Conservation (phyloP, 2,329 filamentous ascomycete species). For the Aureobasidium mangrovei region DNA sequence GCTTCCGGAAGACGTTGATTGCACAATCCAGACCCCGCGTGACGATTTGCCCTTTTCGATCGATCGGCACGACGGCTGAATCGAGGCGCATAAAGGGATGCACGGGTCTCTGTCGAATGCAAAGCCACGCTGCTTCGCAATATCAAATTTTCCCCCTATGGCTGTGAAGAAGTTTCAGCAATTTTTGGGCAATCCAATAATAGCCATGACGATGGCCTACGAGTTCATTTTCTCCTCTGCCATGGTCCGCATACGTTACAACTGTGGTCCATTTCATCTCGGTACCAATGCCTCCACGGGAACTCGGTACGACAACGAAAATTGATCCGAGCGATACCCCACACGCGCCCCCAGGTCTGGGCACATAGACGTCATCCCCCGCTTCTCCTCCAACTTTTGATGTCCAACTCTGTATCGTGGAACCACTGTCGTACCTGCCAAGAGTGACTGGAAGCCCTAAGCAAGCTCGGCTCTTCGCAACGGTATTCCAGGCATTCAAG, state of each 20-base stretch:
- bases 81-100: neutral
- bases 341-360: neutral
- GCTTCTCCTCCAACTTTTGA: neutral
- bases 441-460: neutral
- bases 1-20: neutral
- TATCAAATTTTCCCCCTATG: neutral
- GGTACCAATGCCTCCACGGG: too few relatives aligned
- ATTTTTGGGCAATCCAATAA: neutral
- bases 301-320: neutral
- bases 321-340: neutral
- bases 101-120: neutral
- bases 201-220: neutral
- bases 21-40: neutral
- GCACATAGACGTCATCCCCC: neutral
- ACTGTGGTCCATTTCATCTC: too few relatives aligned
- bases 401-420: neutral
- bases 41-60: neutral
- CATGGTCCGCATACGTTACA: neutral
- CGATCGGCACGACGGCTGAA: neutral
- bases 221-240: neutral
- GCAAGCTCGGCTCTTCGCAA: neutral
- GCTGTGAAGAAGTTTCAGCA: conserved; percentile 5
- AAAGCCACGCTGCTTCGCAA: conserved; percentile 11
- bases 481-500: neutral
- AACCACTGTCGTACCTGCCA: conserved; percentile 2